Base-by-base conservation (phyloP, 345 rosid genomes). In the Litchi chinensis region DNA sequence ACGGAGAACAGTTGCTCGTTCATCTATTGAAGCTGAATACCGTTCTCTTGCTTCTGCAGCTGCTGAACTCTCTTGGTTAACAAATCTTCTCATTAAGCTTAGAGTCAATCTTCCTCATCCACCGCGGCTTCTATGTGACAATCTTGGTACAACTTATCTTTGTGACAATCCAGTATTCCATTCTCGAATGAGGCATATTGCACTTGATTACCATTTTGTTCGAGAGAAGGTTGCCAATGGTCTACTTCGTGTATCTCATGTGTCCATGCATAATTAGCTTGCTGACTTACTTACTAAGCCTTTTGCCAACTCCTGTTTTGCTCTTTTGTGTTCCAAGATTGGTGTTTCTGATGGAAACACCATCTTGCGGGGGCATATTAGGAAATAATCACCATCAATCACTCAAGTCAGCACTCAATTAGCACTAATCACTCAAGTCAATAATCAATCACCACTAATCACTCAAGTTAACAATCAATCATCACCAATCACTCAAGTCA, bases 191-290 rank as follows among this genome's bases (percentile, higher is more conserved):
- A 74, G 64, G 1, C 71, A 68, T 11, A 26, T 26, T 26, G 28
- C 28, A 26, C 28, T 26, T 26, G 28, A 26, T 1, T 26, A 0
- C 28, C 1, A 43, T 39, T 68, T 13, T 2, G 16, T 12, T 68
- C 16, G 24, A 86, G 50, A 46, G 50, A 46, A 70, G n/a, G 74
- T 40, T 70, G 39, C 4, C 0, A 24, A 18, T 70, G 24, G 28
- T 7, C 0, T 26, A 4, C 28, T 43, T 15, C 6, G 6, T 15
- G 18, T 70, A 10, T 19, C 37, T n/a, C 73, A 70, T 11, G 57
- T 70, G 8, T 19, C 37, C 19, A 70, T 28, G 8, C 37, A 19
- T 8, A 13, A n/a, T 24, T n/a, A 70, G 15, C 28, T 43, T 19
- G 59, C 26, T 6, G 73, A 70, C 7, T 1, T 44, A 0, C 73